Evolutionary conservation across 208 protist species (phyloP).

Genomic region (Tritrichomonas foetus): DNA sequence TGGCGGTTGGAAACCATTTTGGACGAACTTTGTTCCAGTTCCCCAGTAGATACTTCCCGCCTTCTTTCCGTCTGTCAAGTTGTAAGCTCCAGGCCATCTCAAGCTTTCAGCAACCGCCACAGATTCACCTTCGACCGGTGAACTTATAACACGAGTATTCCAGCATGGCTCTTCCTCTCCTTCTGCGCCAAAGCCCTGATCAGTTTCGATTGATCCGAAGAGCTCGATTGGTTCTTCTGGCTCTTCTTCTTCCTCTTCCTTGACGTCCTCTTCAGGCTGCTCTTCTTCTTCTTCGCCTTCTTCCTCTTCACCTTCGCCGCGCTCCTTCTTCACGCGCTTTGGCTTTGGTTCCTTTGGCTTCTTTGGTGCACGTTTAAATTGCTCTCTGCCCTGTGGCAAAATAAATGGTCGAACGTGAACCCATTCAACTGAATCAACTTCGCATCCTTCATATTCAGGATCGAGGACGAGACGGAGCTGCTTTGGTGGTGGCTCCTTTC

Average conservation of each 20-base stretch:
- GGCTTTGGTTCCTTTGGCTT: not conserved
- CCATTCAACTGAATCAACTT: not conserved
- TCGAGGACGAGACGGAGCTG: not conserved
- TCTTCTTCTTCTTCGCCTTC: not conserved
- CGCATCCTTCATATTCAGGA: not conserved
- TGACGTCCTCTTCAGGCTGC: not conserved
- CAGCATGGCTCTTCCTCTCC: not conserved
- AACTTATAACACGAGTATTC: not conserved
- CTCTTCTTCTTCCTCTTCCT: constrained; percentile 15
- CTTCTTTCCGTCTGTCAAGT: constrained; percentile 19
- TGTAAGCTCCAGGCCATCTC: not conserved
- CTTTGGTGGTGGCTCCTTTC: not conserved
- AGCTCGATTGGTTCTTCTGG: not conserved
- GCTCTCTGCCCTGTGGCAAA: not conserved
- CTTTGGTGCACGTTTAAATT: not conserved
- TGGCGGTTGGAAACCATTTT: not conserved
- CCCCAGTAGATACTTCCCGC: not conserved
- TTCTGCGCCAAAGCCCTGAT: not conserved
- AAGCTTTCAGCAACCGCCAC: not conserved
- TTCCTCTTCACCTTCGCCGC: not conserved
- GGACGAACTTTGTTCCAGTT: not conserved
- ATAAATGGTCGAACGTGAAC: not conserved
- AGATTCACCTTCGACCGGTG: not conserved
- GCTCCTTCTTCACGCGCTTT: not conserved
- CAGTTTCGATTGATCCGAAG: not conserved